phyloP scores from a whole-genome alignment of 257 asterid genomes.

The Lycium ferocissimum region DNA sequence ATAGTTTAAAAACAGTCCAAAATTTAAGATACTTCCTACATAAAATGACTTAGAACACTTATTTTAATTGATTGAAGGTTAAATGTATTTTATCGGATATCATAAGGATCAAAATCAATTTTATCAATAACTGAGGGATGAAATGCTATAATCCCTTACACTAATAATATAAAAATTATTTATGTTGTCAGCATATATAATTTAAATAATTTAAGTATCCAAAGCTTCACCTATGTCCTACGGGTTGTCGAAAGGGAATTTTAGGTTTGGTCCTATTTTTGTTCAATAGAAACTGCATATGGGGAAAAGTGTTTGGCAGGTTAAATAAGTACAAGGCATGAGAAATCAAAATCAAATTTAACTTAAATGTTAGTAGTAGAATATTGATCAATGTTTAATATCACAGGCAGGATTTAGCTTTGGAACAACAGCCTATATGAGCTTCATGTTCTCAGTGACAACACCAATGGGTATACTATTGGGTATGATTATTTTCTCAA shows the following conservation, averaged over 20 bases:
- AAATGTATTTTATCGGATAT: no score
- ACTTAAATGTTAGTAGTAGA: no score
- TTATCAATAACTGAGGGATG: no score
- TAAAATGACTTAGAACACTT: no score
- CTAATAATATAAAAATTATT: no score
- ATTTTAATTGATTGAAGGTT: no score
- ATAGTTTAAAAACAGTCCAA: no score
- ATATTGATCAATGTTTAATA: background rate
- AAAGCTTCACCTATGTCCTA: background rate
- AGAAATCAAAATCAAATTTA: background rate
- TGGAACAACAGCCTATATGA: constrained; percentile 51
- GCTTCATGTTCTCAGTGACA: constrained; percentile 53
- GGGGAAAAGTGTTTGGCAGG: background rate
- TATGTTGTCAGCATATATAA: no score
- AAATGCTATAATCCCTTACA: no score
- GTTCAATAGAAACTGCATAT: background rate
- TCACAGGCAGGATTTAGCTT: constrained; percentile 55
- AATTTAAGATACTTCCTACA: no score
- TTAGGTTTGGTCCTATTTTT: background rate
- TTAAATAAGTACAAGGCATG: background rate
- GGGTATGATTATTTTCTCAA: constrained; percentile 49
- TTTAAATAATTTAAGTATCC: no score
- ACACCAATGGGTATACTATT: constrained; percentile 51
- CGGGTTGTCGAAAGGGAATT: background rate
- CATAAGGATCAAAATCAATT: no score